Evolutionary conservation across 352 stramenopile species (phyloP).

Genomic region (Albugo laibachii): DNA sequence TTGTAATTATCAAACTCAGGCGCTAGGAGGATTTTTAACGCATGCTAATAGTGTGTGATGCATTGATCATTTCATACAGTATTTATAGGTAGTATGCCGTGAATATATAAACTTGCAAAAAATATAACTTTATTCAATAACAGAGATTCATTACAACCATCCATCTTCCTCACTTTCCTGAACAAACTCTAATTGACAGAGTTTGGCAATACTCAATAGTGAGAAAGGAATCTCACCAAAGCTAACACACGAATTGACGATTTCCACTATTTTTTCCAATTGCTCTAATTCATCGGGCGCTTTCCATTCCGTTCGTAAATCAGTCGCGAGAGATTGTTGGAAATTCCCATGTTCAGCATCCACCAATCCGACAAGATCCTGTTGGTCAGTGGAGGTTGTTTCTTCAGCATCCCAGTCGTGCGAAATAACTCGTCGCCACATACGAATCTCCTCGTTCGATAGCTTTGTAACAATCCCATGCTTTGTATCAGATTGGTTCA

Average conservation of each 20-base stretch:
- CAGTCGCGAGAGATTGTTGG: background rate
- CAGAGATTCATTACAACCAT: conserved; percentile 33
- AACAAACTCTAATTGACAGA: conserved; percentile 57
- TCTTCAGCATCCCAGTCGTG: conserved; percentile 49
- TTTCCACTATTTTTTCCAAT: conserved; percentile 10
- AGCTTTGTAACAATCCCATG: conserved; percentile 52
- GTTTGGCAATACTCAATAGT: conserved; percentile 28
- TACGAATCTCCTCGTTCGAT: conserved; percentile 64
- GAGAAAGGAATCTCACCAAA: conserved; percentile 25
- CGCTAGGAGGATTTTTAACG: no score
- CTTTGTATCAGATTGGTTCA: conserved; percentile 41
- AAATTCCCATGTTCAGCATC: background rate
- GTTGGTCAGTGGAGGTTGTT: conserved; percentile 7
- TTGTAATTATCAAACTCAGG: no score
- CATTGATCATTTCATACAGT: no score
- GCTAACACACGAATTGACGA: conserved; percentile 20
- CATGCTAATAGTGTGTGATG: no score
- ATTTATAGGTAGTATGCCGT: no score
- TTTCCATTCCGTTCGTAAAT: background rate
- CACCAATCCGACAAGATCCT: background rate
- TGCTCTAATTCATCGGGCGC: conserved; percentile 7
- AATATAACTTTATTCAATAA: no score
- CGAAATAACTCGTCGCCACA: conserved; percentile 45
- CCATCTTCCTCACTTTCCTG: conserved; percentile 41
- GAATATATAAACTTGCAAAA: no score